Percentiles rank a stretch among this genome's conserved stretches.
phyloP scores from a whole-genome alignment of 306 rosid genomes.

The Castanospermum australe region DNA sequence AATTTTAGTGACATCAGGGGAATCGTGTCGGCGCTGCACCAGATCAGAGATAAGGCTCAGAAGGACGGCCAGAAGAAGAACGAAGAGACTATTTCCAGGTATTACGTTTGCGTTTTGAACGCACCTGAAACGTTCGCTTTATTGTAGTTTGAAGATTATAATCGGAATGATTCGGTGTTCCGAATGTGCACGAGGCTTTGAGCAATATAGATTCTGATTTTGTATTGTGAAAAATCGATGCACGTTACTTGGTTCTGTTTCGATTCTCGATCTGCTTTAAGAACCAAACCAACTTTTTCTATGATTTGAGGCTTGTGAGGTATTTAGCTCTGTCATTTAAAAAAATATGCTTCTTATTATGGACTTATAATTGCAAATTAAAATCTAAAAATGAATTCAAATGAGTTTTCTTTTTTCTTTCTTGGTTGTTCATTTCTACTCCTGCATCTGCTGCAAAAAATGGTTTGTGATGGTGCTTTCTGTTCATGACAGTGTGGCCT shows the following conservation, averaged over 20 bases:
- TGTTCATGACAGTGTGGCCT: constrained; percentile 64
- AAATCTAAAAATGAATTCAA: background rate
- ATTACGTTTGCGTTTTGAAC: constrained; percentile 11
- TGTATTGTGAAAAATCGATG: background rate
- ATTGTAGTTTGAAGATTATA: background rate
- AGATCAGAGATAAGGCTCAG: constrained; percentile 80
- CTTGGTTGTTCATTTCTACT: background rate
- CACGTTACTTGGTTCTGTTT: background rate
- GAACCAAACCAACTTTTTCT: background rate
- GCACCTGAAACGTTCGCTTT: background rate
- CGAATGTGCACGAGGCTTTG: background rate
- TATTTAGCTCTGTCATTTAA: background rate
- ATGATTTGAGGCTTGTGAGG: background rate
- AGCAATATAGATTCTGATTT: background rate
- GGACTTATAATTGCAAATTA: background rate
- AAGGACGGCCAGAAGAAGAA: constrained; percentile 94
- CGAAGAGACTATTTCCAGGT: constrained; percentile 94
- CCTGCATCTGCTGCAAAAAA: background rate
- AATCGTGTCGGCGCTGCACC: constrained; percentile 77
- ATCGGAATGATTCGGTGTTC: background rate
- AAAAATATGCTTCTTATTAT: background rate
- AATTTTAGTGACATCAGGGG: constrained; percentile 77
- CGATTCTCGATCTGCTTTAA: background rate
- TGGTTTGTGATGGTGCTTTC: constrained; percentile 18
- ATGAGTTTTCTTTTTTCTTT: background rate